phyloP scores from a whole-genome alignment of 305 asterid genomes.

The Rubia balearica region DNA sequence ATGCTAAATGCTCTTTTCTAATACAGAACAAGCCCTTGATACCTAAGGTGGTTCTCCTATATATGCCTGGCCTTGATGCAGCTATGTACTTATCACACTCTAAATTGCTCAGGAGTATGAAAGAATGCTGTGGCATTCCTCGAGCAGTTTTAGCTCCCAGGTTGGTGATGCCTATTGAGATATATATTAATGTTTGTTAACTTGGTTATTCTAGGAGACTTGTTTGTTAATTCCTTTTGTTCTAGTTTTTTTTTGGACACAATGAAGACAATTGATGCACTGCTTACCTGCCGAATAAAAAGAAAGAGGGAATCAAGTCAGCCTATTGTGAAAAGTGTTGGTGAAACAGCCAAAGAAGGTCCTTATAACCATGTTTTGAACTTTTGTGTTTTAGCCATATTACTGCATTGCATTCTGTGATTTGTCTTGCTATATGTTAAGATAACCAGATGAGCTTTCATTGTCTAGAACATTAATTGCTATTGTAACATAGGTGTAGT shows the following conservation, averaged over 20 bases:
- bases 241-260: constrained; percentile 84
- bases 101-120: constrained; percentile 55
- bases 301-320: constrained; percentile 68
- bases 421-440: not conserved
- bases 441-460: not conserved
- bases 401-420: not conserved
- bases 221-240: constrained; percentile 26
- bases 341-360: constrained; percentile 49
- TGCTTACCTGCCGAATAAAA: constrained; percentile 77
- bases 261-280: constrained; percentile 76
- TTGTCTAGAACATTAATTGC: not conserved
- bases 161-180: constrained; percentile 27
- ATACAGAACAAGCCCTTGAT: constrained; percentile 85
- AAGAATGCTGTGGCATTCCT: constrained; percentile 75
- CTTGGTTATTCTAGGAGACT: constrained; percentile 1
- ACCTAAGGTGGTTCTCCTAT: constrained; percentile 84
- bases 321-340: constrained; percentile 30
- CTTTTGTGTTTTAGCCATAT: not conserved
- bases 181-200: not conserved
- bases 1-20: constrained; percentile 14
- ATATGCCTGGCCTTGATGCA: constrained; percentile 92
- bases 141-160: constrained; percentile 81
- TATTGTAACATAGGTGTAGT: not conserved
- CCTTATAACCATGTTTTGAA: not conserved
- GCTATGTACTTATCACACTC: constrained; percentile 78